Evolutionary conservation across 495 filamentous ascomycete genomes (phyloP).

Genomic region (Aspergillus bridgeri): DNA sequence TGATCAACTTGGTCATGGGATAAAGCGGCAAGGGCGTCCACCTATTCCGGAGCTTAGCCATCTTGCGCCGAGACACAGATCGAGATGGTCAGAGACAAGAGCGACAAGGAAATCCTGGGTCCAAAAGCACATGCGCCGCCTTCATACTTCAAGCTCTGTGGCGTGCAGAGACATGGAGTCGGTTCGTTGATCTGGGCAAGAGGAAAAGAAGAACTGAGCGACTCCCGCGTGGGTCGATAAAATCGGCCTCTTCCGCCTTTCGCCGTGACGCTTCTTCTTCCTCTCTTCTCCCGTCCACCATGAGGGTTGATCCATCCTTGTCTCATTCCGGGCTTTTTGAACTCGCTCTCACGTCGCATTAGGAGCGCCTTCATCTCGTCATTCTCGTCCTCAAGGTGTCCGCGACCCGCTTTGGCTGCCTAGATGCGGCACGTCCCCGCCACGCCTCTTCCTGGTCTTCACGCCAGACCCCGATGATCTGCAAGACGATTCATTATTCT

Average conservation of each 20-base stretch:
- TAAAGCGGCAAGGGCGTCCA: conserved; percentile 12
- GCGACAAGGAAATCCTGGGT: too few species aligned
- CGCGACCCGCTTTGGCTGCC: conserved; percentile 7
- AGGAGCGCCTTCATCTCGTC: neutral
- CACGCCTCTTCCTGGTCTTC: conserved; percentile 15
- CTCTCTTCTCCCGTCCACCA: neutral
- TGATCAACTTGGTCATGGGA: conserved; percentile 21
- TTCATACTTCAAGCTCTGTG: neutral
- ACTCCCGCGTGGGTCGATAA: neutral
- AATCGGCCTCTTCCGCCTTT: neutral
- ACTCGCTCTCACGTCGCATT: neutral
- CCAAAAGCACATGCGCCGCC: neutral
- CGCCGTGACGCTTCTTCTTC: too few species aligned
- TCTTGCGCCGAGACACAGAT: conserved; percentile 1
- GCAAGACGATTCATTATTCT: conserved; percentile 7
- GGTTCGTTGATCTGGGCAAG: too few species aligned
- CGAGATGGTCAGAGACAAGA: neutral
- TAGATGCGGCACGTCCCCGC: conserved; percentile 23
- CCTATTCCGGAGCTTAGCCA: too few species aligned
- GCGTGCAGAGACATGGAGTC: too few species aligned
- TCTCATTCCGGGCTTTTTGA: neutral
- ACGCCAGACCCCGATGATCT: conserved; percentile 15
- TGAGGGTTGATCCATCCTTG: neutral
- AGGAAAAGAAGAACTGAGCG: neutral
- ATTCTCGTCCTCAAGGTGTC: neutral